Percentiles rank a stretch among this genome's conserved stretches.
phyloP scores from a whole-genome alignment of 139 green algal species.

The Zygnema cylindricum region DNA sequence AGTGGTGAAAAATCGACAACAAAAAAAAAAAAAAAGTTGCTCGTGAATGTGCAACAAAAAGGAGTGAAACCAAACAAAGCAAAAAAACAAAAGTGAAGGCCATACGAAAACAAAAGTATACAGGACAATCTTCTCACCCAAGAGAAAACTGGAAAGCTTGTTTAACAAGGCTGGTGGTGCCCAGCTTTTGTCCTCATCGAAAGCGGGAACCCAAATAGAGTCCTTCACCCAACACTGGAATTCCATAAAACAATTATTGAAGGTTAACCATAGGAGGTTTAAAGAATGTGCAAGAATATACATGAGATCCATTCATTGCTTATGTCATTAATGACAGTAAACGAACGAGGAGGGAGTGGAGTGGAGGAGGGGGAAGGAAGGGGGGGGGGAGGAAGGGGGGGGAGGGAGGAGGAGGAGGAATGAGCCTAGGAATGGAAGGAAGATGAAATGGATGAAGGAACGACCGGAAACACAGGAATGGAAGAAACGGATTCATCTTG shows the following conservation, averaged over 20 bases:
- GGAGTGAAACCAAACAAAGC: no score
- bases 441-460: no score
- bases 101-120: no score
- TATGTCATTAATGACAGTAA: no score
- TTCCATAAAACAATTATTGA: neutral
- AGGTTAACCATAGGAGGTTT: neutral
- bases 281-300: neutral
- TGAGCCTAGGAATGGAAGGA: neutral
- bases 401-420: neutral
- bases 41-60: no score
- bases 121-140: no score
- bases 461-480: neutral
- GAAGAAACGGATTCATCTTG: neutral
- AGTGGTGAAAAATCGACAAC: no score
- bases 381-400: neutral
- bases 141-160: slow-evolving; percentile 40
- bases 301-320: neutral
- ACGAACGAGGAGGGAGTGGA: no score
- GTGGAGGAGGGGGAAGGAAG: neutral
- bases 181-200: slow-evolving; percentile 37
- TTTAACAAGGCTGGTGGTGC: slow-evolving; percentile 16
- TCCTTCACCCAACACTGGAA: slow-evolving; percentile 51
- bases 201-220: slow-evolving; percentile 52
- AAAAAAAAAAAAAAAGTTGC: no score
- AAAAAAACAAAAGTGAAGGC: no score